A percentile compares a stretch with the other conserved stretches of the same genome.
phyloP scores from a whole-genome alignment of 2,329 filamentous ascomycete genomes.

The Aphanocladium album region DNA sequence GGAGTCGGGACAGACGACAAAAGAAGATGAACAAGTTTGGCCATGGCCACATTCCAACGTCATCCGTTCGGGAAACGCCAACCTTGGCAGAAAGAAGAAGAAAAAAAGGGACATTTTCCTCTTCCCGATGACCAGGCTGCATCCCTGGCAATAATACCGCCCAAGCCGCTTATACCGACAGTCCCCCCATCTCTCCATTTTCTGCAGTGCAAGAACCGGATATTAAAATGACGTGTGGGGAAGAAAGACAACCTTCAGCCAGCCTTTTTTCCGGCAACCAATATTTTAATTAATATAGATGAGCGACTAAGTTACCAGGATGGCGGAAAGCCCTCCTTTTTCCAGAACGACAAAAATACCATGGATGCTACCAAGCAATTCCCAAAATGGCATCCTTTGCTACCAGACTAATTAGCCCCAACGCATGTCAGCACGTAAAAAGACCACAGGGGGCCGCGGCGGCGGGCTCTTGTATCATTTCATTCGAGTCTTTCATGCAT shows the following conservation, averaged over 20 bases:
- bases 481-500: not conserved
- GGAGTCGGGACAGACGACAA: not conserved
- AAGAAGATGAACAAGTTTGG: not conserved
- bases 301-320: not conserved
- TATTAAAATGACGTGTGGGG: constrained; percentile 4
- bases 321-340: not conserved
- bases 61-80: not conserved
- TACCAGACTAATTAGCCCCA: not conserved
- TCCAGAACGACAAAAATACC: not conserved
- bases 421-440: not conserved
- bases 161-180: not conserved
- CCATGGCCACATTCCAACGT: not conserved
- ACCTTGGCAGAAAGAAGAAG: not conserved
- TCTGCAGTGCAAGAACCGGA: not conserved
- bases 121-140: not conserved
- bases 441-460: not conserved
- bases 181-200: not conserved
- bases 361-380: not conserved
- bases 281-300: not conserved
- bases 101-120: not conserved
- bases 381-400: not conserved
- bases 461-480: not conserved
- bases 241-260: not conserved
- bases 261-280: not conserved
- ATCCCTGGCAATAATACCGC: constrained; percentile 8